These are phyloP conservation scores for Dactylellina sp. DNA, from an alignment of 2,329 filamentous ascomycete genomes.

Conservation along the genomic window DNA sequence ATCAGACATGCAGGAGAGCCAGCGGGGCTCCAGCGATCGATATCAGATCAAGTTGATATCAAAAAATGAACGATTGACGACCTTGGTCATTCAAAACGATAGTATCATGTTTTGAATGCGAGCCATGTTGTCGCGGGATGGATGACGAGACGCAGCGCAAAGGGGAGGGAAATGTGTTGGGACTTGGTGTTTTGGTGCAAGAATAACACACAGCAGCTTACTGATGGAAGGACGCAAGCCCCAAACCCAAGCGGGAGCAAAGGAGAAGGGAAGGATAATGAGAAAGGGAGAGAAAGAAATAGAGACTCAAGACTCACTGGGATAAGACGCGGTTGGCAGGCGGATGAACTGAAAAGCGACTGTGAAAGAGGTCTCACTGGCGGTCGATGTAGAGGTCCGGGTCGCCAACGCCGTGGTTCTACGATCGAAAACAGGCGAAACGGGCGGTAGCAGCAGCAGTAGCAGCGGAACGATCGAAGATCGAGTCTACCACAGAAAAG, in stretches of 20 bases:
- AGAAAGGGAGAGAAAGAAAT: slow-evolving; percentile 12
- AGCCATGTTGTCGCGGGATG: too few relatives aligned
- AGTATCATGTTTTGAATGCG: too few relatives aligned
- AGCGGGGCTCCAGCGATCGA: background rate
- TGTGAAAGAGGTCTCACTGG: too few relatives aligned
- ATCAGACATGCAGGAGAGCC: slow-evolving; percentile 1
- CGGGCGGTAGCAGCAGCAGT: slow-evolving; percentile 17
- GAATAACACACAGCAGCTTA: slow-evolving; percentile 37
- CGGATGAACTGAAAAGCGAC: too few relatives aligned
- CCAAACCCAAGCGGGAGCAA: background rate
- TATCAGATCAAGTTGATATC: slow-evolving; percentile 14
- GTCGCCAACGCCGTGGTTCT: slow-evolving; percentile 4
- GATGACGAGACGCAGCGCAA: background rate
- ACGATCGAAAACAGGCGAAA: slow-evolving; percentile 39
- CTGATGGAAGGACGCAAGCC: background rate
- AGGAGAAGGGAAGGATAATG: too few relatives aligned
- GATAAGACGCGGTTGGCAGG: slow-evolving; percentile 18
- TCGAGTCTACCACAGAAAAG: slow-evolving; percentile 13
- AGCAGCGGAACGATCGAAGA: slow-evolving; percentile 1
- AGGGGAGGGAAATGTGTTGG: slow-evolving; percentile 26
- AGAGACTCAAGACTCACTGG: slow-evolving; percentile 14
- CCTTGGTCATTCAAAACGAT: too few relatives aligned
- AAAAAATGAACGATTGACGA: too few relatives aligned
- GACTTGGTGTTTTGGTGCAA: slow-evolving; percentile 7
- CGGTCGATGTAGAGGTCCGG: background rate